phyloP scores from a whole-genome alignment of 345 rosid genomes.

The Brassica napus region DNA sequence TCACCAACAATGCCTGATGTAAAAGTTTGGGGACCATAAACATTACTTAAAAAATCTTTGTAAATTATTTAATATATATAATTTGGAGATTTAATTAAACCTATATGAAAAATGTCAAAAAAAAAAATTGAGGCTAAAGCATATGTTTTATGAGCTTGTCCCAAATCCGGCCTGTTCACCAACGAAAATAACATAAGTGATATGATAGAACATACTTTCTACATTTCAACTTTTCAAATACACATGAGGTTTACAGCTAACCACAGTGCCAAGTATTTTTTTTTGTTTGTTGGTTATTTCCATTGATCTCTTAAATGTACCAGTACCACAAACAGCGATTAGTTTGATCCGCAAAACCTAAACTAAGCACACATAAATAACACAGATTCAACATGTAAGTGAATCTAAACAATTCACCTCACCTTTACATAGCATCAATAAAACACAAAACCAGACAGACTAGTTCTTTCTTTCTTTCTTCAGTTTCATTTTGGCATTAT shows the following conservation, averaged over 20 bases:
- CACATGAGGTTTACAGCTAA: background rate
- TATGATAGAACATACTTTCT: too few species aligned
- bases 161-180: too few species aligned
- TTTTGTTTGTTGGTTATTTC: background rate
- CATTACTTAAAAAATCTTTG: too few species aligned
- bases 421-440: constrained; percentile 2
- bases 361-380: constrained; percentile 13
- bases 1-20: too few species aligned
- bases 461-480: background rate
- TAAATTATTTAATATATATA: too few species aligned
- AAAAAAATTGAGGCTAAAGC: too few species aligned
- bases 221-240: background rate
- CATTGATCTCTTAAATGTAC: constrained; percentile 16
- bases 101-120: too few species aligned
- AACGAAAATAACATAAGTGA: too few species aligned
- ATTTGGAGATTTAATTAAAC: too few species aligned
- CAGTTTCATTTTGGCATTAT: constrained; percentile 39
- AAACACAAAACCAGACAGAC: background rate
- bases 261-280: background rate
- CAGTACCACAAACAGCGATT: constrained; percentile 16
- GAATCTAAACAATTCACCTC: constrained; percentile 7
- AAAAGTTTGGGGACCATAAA: too few species aligned
- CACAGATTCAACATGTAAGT: background rate
- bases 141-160: too few species aligned
- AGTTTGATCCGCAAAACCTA: constrained; percentile 27